Conservation (phyloP, 345 rosid species). For the Crucihimalaya himalaica region DNA sequence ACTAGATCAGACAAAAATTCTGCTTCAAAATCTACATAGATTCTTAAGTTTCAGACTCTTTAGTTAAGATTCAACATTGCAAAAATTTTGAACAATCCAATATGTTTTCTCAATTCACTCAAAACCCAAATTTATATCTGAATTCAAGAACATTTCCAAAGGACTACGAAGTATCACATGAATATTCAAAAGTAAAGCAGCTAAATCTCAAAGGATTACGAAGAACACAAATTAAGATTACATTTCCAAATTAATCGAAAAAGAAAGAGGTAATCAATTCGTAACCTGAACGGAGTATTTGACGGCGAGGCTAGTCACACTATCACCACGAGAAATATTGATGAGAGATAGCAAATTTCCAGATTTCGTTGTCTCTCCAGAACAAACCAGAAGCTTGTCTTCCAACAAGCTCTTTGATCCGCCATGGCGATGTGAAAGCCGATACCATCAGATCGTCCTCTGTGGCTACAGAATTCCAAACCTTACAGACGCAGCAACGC, state of each 20-base stretch:
- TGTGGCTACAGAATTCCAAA: slow-evolving; percentile 61
- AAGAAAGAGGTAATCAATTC: neutral
- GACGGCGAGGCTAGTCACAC: slow-evolving; percentile 75
- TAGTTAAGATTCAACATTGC: neutral
- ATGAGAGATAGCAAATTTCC: slow-evolving; percentile 81
- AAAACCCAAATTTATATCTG: neutral
- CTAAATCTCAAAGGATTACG: neutral
- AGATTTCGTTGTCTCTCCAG: slow-evolving; percentile 77
- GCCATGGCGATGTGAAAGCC: slow-evolving; percentile 71
- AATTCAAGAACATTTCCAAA: neutral
- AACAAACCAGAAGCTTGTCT: slow-evolving; percentile 54
- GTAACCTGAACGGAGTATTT: slow-evolving; percentile 90
- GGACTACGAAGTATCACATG: neutral
- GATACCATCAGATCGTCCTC: slow-evolving; percentile 50
- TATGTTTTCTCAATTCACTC: neutral
- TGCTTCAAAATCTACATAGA: neutral
- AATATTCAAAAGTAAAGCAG: neutral
- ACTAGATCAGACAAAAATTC: neutral
- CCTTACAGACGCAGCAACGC: slow-evolving; percentile 80
- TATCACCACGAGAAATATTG: slow-evolving; percentile 62
- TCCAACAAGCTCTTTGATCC: slow-evolving; percentile 62
- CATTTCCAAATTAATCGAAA: neutral
- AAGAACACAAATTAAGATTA: slow-evolving; percentile 3
- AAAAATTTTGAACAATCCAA: neutral
- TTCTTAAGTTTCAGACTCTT: neutral